Conservation (phyloP, 1,139 yeast species). For the Candida frijolesensis region DNA sequence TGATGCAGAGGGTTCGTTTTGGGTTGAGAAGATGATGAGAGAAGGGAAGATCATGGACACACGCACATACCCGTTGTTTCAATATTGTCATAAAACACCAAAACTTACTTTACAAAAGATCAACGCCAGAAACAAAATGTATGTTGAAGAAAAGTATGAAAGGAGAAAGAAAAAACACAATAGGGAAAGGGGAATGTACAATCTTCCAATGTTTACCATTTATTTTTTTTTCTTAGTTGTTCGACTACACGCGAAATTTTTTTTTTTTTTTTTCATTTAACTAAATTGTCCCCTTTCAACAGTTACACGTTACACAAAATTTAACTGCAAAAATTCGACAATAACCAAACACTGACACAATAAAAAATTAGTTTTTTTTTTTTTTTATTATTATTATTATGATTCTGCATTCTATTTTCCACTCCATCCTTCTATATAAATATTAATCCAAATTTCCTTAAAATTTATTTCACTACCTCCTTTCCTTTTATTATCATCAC, state of each 20-base stretch:
- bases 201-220: background rate
- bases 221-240: background rate
- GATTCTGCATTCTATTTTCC: background rate
- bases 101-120: too few species aligned
- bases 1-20: too few species aligned
- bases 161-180: background rate
- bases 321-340: background rate
- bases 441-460: background rate
- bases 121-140: too few species aligned
- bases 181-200: background rate
- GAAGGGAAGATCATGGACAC: background rate
- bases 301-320: background rate
- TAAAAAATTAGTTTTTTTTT: background rate
- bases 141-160: background rate
- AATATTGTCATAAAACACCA: background rate
- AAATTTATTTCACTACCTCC: background rate
- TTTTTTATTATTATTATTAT: background rate
- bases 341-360: background rate
- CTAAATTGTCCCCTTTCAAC: conserved; percentile 3
- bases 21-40: too few species aligned
- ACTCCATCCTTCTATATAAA: conserved; percentile 2
- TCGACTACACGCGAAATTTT: background rate
- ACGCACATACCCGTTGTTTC: background rate
- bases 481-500: background rate
- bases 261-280: background rate